Evolutionary conservation across 2,329 filamentous ascomycete genomes (phyloP).

Genomic region (Diaporthe caulivora): DNA sequence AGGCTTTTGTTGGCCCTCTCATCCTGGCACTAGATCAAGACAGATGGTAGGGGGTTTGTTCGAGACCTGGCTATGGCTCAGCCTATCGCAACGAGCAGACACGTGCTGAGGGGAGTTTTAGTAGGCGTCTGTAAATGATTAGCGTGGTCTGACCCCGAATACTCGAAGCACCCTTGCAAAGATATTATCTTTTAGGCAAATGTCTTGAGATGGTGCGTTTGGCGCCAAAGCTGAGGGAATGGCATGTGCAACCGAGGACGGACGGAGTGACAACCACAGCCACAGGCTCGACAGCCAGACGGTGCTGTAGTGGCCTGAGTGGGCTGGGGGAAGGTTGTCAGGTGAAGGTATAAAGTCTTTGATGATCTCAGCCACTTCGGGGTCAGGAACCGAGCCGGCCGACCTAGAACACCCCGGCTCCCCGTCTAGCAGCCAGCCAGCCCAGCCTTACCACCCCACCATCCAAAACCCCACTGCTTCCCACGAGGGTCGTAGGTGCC

Average conservation of each 20-base stretch:
- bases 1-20: neutral
- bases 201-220: neutral
- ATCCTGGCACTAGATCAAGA: neutral
- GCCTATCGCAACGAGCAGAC: neutral
- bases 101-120: neutral
- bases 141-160: neutral
- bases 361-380: conserved; percentile 26
- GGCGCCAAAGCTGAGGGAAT: neutral
- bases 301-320: conserved; percentile 5
- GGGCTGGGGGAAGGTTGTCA: conserved; percentile 23
- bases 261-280: conserved; percentile 1
- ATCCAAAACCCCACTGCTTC: neutral
- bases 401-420: conserved; percentile 9
- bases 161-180: neutral
- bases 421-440: conserved; percentile 12
- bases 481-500: neutral
- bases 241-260: conserved; percentile 2
- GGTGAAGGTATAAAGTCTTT: conserved; percentile 14
- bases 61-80: neutral
- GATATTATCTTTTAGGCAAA: neutral
- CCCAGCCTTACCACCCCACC: conserved; percentile 18
- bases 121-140: neutral
- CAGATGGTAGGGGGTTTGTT: neutral
- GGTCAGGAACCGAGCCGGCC: conserved; percentile 22
- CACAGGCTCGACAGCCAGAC: neutral